A percentile compares a stretch with the other conserved stretches of the same genome.
Evolutionary conservation across 768 basidiomycete genomes (phyloP).

Genomic region (Calocybe indica): DNA sequence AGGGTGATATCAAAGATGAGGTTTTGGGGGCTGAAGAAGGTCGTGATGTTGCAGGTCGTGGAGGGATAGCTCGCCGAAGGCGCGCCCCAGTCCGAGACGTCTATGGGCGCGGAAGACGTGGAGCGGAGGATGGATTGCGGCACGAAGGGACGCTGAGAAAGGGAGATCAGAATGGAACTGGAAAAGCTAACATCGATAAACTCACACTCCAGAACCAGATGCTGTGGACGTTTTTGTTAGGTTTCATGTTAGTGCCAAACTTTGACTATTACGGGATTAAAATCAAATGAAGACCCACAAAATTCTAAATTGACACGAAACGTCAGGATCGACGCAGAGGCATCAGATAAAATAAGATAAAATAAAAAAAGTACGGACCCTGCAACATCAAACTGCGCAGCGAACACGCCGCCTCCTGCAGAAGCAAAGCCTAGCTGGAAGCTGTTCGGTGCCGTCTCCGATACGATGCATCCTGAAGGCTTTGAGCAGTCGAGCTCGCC

Average conservation of each 20-base stretch:
- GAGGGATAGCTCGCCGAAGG: constrained; percentile 35
- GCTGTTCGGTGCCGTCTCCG: constrained; percentile 51
- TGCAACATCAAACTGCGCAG: constrained; percentile 59
- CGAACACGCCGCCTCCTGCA: constrained; percentile 72
- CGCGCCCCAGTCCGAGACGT: constrained; percentile 35
- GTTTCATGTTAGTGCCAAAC: not conserved
- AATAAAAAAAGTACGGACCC: constrained; percentile 14
- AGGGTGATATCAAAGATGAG: constrained; percentile 50
- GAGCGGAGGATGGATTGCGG: constrained; percentile 26
- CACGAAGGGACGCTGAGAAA: constrained; percentile 27
- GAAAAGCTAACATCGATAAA: not conserved
- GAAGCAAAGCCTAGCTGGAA: constrained; percentile 64
- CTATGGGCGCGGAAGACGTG: constrained; percentile 24
- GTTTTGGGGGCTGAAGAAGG: constrained; percentile 39
- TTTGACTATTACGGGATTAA: no score
- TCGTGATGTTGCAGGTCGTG: constrained; percentile 32
- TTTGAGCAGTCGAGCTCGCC: constrained; percentile 50
- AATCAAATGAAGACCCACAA: constrained; percentile 15
- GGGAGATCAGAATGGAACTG: constrained; percentile 1
- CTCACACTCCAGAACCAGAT: constrained; percentile 46
- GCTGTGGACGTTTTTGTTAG: constrained; percentile 12
- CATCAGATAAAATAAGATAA: not conserved
- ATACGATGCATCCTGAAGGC: constrained; percentile 62
- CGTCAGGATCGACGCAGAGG: not conserved
- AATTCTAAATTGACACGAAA: constrained; percentile 10